Percentiles rank a stretch among this genome's conserved stretches.
phyloP scores from a whole-genome alignment of 2,329 filamentous ascomycete species.

The Metarhizium humberi region DNA sequence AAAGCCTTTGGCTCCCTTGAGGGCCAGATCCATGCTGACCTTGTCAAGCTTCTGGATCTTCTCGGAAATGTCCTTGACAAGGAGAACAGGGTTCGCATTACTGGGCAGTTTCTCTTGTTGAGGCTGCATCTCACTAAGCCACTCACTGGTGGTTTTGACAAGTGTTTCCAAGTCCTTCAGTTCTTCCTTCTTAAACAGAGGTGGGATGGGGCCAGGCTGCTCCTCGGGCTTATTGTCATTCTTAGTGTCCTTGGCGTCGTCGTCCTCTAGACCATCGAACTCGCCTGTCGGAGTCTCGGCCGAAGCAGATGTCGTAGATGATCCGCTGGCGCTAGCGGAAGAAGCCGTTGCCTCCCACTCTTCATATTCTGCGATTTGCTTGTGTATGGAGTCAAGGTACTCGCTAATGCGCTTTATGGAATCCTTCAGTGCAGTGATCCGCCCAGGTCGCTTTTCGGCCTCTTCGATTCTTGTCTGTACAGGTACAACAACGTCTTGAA shows the following conservation, averaged over 20 bases:
- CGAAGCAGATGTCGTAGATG: constrained; percentile 37
- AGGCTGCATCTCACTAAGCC: constrained; percentile 64
- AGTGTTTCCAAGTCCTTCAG: constrained; percentile 54
- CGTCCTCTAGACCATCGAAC: constrained; percentile 73
- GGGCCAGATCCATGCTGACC: constrained; percentile 58
- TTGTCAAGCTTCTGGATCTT: constrained; percentile 65
- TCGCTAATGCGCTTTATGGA: constrained; percentile 61
- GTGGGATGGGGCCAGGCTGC: constrained; percentile 45
- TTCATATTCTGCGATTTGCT: constrained; percentile 61
- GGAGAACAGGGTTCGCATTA: constrained; percentile 66
- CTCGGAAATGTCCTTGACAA: constrained; percentile 59
- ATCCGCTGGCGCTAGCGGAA: constrained; percentile 27
- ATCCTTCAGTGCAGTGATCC: constrained; percentile 57
- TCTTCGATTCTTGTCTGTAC: constrained; percentile 70
- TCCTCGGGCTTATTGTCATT: constrained; percentile 35
- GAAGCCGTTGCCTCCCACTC: constrained; percentile 43
- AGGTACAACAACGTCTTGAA: constrained; percentile 70
- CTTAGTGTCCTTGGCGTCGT: constrained; percentile 33
- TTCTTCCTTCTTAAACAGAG: constrained; percentile 66
- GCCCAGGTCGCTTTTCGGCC: constrained; percentile 57
- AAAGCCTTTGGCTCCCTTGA: constrained; percentile 51
- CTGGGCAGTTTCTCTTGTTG: constrained; percentile 61
- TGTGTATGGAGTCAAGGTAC: constrained; percentile 61
- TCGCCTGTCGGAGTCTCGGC: constrained; percentile 42
- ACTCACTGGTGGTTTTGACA: constrained; percentile 54